phyloP scores from a whole-genome alignment of 1,284 basidiomycete genomes.

The Phlebopus sp. region DNA sequence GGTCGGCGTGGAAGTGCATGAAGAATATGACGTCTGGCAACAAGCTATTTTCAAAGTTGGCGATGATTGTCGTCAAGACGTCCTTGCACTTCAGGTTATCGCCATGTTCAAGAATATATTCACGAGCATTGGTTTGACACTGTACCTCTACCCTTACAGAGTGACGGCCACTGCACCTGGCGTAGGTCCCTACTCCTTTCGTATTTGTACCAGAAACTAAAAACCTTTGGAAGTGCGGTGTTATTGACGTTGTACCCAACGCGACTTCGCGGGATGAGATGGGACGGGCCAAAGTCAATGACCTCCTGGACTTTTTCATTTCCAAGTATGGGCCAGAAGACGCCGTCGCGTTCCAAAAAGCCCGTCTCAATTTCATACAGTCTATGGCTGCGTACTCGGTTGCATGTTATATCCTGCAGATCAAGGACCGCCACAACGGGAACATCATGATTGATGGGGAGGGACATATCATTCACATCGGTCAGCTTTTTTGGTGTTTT shows the following conservation, averaged over 20 bases:
- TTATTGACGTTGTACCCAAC: conserved; percentile 98
- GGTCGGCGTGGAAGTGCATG: conserved; percentile 52
- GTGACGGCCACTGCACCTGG: conserved; percentile 97
- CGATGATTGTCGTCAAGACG: conserved; percentile 98
- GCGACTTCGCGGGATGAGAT: conserved; percentile 99
- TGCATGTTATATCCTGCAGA: conserved; percentile 97
- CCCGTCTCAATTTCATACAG: conserved; percentile 95
- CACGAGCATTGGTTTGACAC: conserved; percentile 80
- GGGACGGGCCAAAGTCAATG: conserved; percentile 98
- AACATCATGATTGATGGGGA: conserved; percentile 99
- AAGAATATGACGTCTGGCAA: conserved; percentile 91
- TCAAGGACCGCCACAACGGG: conserved; percentile 97
- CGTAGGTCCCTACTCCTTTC: conserved; percentile 46
- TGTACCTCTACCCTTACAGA: conserved; percentile 95
- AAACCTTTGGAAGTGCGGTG: conserved; percentile 69
- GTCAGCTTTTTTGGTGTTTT: conserved; percentile 40
- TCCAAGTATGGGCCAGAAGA: conserved; percentile 92
- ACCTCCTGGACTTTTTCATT: conserved; percentile 93
- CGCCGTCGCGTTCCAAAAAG: conserved; percentile 87
- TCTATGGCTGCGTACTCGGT: conserved; percentile 99
- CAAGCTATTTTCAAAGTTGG: conserved; percentile 99
- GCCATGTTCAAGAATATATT: conserved; percentile 99
- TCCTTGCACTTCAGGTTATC: conserved; percentile 94
- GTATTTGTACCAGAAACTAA: conserved; percentile 4
- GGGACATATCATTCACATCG: conserved; percentile 94